Conservation (phyloP, 169 alveolate species). For the Cystoisospora suis region DNA sequence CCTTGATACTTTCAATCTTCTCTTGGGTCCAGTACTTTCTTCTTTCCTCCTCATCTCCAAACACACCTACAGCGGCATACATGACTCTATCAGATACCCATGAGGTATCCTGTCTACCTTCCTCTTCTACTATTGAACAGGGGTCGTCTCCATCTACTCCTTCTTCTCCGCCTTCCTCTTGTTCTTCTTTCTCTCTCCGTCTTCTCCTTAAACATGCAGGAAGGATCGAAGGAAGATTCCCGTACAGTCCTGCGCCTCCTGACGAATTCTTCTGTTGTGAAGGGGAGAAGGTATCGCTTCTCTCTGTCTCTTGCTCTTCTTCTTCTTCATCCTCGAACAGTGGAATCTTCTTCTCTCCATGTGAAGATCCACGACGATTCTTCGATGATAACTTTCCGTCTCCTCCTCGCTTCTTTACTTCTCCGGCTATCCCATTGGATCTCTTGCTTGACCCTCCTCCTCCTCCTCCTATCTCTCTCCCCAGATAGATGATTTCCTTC, state of each 20-base stretch:
- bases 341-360: neutral
- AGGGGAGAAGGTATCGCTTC: neutral
- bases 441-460: neutral
- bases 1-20: constrained; percentile 9
- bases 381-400: too few relatives aligned
- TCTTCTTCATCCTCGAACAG: constrained; percentile 51
- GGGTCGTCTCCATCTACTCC: neutral
- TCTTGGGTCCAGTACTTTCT: constrained; percentile 3
- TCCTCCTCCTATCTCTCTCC: neutral
- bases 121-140: too few relatives aligned
- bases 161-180: constrained; percentile 45
- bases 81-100: neutral
- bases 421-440: neutral
- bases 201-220: constrained; percentile 16
- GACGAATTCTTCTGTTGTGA: too few relatives aligned
- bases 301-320: neutral
- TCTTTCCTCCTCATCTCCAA: neutral
- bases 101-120: too few relatives aligned
- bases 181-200: constrained; percentile 64
- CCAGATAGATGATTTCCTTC: neutral
- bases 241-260: neutral
- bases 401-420: neutral
- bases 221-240: constrained; percentile 2
- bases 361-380: neutral
- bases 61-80: constrained; percentile 13